Percentiles rank a stretch among this genome's conserved stretches.
These are phyloP conservation scores for Codiaeum variegatum DNA, from an alignment of 441 rosid genomes.

Conservation along the genomic window DNA sequence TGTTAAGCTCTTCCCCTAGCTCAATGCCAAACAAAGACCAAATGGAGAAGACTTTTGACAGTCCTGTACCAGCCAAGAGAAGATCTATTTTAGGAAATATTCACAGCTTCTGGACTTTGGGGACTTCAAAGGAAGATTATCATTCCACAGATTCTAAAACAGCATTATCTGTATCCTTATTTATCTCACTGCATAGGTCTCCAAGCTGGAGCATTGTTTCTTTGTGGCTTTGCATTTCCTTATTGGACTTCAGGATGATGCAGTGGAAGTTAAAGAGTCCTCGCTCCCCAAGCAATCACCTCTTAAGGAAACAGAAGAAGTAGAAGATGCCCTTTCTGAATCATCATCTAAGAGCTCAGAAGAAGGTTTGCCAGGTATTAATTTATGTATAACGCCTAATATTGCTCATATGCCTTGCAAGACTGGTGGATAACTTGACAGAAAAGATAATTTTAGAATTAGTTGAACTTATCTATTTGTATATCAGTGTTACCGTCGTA, in stretches of 20 bases:
- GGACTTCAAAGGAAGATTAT: slow-evolving; percentile 35
- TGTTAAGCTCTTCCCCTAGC: slow-evolving; percentile 38
- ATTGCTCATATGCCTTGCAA: not conserved
- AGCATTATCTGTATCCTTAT: slow-evolving; percentile 52
- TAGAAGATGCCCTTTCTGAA: slow-evolving; percentile 35
- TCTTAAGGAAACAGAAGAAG: slow-evolving; percentile 27
- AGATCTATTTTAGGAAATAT: slow-evolving; percentile 32
- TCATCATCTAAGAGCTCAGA: slow-evolving; percentile 47
- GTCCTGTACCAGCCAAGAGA: slow-evolving; percentile 35
- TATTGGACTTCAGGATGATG: slow-evolving; percentile 46
- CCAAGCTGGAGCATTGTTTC: slow-evolving; percentile 16
- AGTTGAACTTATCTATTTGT: not conserved
- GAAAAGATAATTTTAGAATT: not conserved
- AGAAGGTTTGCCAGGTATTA: slow-evolving; percentile 44
- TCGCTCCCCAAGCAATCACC: slow-evolving; percentile 34
- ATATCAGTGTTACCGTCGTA: not conserved
- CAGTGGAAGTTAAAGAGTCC: slow-evolving; percentile 34
- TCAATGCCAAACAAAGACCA: slow-evolving; percentile 41
- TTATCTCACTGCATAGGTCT: slow-evolving; percentile 10
- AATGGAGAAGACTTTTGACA: slow-evolving; percentile 30
- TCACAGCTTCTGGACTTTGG: slow-evolving; percentile 46
- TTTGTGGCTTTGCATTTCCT: slow-evolving; percentile 43
- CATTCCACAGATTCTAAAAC: slow-evolving; percentile 33
- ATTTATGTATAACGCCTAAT: slow-evolving; percentile 31
- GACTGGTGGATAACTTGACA: not conserved